Conservation (phyloP, 768 basidiomycete species). For the Macrolepiota albuminosa region DNA sequence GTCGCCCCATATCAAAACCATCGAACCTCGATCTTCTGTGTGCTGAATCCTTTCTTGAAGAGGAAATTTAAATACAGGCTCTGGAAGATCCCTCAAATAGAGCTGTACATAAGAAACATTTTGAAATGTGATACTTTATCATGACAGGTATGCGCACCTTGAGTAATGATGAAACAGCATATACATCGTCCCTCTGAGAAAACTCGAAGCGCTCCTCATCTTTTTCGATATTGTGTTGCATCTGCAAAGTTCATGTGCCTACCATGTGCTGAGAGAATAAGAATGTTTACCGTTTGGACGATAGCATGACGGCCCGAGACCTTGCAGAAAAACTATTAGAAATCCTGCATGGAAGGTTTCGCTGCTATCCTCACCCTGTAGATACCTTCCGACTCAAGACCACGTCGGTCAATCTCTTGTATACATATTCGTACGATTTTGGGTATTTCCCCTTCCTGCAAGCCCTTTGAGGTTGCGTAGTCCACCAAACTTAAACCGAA, state of each 20-base stretch:
- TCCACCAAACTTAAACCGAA: slow-evolving; percentile 88
- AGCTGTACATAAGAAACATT: slow-evolving; percentile 33
- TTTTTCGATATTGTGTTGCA: slow-evolving; percentile 83
- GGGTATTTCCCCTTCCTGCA: slow-evolving; percentile 71
- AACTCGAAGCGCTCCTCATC: slow-evolving; percentile 77
- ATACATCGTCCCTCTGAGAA: slow-evolving; percentile 68
- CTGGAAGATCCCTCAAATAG: slow-evolving; percentile 84
- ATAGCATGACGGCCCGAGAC: slow-evolving; percentile 82
- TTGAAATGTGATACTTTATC: neutral
- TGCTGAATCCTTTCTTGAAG: slow-evolving; percentile 79
- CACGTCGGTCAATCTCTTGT: slow-evolving; percentile 75
- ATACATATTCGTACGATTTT: slow-evolving; percentile 80
- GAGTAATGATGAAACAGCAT: slow-evolving; percentile 76
- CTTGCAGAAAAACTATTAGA: slow-evolving; percentile 29
- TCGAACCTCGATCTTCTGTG: slow-evolving; percentile 67
- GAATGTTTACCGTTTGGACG: slow-evolving; percentile 64
- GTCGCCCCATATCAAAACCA: neutral
- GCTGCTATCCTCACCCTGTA: slow-evolving; percentile 52
- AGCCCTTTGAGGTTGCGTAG: slow-evolving; percentile 77
- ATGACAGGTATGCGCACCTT: slow-evolving; percentile 49
- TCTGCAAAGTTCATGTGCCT: slow-evolving; percentile 31
- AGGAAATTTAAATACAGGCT: slow-evolving; percentile 82
- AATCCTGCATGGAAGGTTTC: neutral
- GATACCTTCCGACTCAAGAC: slow-evolving; percentile 74
- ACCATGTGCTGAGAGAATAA: neutral